Conservation (phyloP, 352 stramenopile species). For the Phytophthora chlamydospora region DNA sequence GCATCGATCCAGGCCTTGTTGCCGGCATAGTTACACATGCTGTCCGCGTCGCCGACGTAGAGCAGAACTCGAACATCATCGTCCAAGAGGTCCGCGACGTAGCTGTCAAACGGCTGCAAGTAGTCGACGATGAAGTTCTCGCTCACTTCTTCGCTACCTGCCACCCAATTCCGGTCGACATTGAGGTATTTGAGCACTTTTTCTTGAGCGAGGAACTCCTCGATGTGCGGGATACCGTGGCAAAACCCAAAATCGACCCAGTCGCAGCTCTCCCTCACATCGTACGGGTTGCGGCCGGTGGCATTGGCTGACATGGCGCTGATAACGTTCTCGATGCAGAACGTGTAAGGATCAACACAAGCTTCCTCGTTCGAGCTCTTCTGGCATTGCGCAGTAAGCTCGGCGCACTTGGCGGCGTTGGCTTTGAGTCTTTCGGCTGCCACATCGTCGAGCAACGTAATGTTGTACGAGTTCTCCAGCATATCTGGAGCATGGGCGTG, state of each 20-base stretch:
- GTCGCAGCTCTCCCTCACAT: constrained; percentile 53
- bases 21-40: constrained; percentile 96
- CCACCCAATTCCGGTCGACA: constrained; percentile 35
- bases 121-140: constrained; percentile 90
- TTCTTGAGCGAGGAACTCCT: constrained; percentile 56
- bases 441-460: constrained; percentile 46
- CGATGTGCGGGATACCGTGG: constrained; percentile 45
- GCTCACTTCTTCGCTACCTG: constrained; percentile 83
- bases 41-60: constrained; percentile 95
- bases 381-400: constrained; percentile 41
- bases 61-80: constrained; percentile 81
- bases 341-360: constrained; percentile 38
- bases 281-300: constrained; percentile 54
- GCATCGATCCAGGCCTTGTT: constrained; percentile 93
- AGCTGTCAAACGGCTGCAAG: constrained; percentile 67
- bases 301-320: constrained; percentile 22
- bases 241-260: constrained; percentile 40
- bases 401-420: constrained; percentile 34
- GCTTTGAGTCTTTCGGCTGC: constrained; percentile 36
- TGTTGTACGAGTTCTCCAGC: constrained; percentile 61
- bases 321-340: constrained; percentile 42
- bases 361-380: constrained; percentile 11
- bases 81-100: constrained; percentile 85
- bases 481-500: constrained; percentile 44
- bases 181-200: constrained; percentile 34